Conservation (phyloP, 148 eudicot species). For the Polygonum maritimum region DNA sequence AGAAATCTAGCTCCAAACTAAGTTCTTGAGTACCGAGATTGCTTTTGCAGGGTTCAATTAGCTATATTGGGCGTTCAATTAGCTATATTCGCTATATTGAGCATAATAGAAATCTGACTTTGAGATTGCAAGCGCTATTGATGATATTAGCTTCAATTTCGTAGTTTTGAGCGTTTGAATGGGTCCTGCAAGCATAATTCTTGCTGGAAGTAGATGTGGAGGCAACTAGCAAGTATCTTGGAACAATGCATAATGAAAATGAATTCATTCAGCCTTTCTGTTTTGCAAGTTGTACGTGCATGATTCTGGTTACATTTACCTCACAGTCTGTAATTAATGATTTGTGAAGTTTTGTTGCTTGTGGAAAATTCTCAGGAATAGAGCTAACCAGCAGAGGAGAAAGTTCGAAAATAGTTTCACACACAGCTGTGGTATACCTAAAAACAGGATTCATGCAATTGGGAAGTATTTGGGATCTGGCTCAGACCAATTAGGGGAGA, state of each 20-base stretch:
- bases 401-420: conserved; percentile 21
- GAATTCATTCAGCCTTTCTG: not conserved
- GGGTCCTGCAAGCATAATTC: not conserved
- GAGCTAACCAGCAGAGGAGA: conserved; percentile 30
- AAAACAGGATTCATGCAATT: conserved; percentile 44
- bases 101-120: not conserved
- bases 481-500: conserved; percentile 47
- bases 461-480: conserved; percentile 47
- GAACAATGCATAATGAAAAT: not conserved
- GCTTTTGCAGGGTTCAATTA: not conserved
- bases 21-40: not conserved
- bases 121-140: not conserved
- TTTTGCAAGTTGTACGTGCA: not conserved
- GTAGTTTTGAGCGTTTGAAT: not conserved
- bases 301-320: not conserved
- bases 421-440: conserved; percentile 27
- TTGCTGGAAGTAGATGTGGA: not conserved
- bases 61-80: not conserved
- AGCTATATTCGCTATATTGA: no score
- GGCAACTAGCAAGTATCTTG: not conserved
- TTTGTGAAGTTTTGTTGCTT: not conserved
- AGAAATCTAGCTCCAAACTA: not conserved
- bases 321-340: not conserved
- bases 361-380: conserved; percentile 36
- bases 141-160: not conserved